A percentile compares a stretch with the other conserved stretches of the same genome.
phyloP scores from a whole-genome alignment of 352 stramenopile species.

The Stephanocyclus meneghinianus region DNA sequence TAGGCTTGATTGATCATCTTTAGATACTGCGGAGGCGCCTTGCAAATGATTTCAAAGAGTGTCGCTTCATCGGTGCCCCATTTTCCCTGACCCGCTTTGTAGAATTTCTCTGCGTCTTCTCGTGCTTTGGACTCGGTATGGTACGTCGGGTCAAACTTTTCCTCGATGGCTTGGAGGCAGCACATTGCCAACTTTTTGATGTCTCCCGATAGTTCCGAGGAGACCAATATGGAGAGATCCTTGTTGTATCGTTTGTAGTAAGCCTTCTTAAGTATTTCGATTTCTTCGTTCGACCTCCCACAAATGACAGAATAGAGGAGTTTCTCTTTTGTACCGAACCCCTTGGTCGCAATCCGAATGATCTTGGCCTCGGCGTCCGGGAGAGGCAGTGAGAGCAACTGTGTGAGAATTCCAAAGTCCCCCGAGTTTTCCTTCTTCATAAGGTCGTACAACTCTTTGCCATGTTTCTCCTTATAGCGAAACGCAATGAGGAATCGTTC shows the following conservation, averaged over 20 bases:
- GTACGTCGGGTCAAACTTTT: conserved; percentile 62
- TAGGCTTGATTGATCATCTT: conserved; percentile 50
- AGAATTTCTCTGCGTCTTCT: conserved; percentile 65
- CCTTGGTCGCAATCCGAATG: conserved; percentile 64
- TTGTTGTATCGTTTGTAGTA: conserved; percentile 69
- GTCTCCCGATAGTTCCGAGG: conserved; percentile 54
- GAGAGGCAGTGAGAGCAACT: conserved; percentile 50
- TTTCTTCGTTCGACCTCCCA: conserved; percentile 65
- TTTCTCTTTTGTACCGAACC: conserved; percentile 59
- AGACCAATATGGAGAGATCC: conserved; percentile 56
- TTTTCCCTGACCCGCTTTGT: conserved; percentile 56
- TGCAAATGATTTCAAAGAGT: conserved; percentile 67
- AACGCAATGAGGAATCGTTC: conserved; percentile 47
- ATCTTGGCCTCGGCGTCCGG: conserved; percentile 54
- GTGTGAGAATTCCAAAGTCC: conserved; percentile 57
- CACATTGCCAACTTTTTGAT: conserved; percentile 59
- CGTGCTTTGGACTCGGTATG: conserved; percentile 60
- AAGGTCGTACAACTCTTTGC: conserved; percentile 52
- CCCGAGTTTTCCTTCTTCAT: conserved; percentile 71
- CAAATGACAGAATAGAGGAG: conserved; percentile 58
- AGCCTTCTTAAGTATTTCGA: conserved; percentile 60
- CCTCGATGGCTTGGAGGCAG: conserved; percentile 59
- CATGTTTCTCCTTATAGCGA: conserved; percentile 60
- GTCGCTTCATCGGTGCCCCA: conserved; percentile 59
- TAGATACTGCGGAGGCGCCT: conserved; percentile 54